Evolutionary conservation across 2,329 filamentous ascomycete species (phyloP).

Genomic region (Diplocarpon mali): DNA sequence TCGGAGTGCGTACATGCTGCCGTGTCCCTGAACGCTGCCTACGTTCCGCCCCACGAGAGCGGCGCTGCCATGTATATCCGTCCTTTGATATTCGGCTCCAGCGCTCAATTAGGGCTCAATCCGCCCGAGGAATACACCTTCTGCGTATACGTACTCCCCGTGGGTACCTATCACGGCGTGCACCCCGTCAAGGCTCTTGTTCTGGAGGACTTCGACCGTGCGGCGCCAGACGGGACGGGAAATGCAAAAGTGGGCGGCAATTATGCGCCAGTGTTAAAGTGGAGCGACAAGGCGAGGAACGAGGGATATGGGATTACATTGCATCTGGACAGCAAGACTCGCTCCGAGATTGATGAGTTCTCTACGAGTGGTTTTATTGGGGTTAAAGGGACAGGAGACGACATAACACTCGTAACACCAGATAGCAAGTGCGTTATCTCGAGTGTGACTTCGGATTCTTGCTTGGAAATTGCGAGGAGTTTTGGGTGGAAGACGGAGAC

Average conservation of each 20-base stretch:
- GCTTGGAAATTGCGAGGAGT: constrained; percentile 62
- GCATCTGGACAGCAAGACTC: constrained; percentile 76
- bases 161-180: constrained; percentile 86
- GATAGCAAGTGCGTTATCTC: constrained; percentile 82
- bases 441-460: constrained; percentile 71
- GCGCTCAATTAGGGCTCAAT: constrained; percentile 73
- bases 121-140: constrained; percentile 91
- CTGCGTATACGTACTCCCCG: constrained; percentile 79
- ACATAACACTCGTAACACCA: constrained; percentile 57
- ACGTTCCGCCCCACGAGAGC: constrained; percentile 79
- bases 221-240: constrained; percentile 83
- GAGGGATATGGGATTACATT: constrained; percentile 90
- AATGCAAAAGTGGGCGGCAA: constrained; percentile 93
- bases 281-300: constrained; percentile 68
- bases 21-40: constrained; percentile 80
- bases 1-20: constrained; percentile 66
- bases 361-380: constrained; percentile 91
- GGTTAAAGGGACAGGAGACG: constrained; percentile 41
- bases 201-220: constrained; percentile 85
- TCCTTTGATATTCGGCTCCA: constrained; percentile 77
- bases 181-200: constrained; percentile 81
- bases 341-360: constrained; percentile 89
- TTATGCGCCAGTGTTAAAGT: constrained; percentile 83
- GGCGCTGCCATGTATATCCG: constrained; percentile 90
- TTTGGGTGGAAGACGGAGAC: constrained; percentile 81